phyloP scores from a whole-genome alignment of 306 rosid genomes.

The Cicer bijugum region DNA sequence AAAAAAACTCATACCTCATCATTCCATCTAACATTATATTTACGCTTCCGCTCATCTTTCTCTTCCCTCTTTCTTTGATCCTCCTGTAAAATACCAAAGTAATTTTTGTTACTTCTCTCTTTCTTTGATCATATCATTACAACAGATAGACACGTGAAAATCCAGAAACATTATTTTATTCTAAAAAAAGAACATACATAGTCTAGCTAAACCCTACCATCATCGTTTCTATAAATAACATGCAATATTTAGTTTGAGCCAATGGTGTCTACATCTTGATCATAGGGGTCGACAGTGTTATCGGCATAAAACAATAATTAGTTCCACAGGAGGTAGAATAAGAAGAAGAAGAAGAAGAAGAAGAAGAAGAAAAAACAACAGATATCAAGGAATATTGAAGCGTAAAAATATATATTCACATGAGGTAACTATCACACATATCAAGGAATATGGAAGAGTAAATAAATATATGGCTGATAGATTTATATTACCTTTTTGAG shows the following conservation, averaged over 20 bases:
- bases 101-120: too few species aligned
- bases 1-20: slow-evolving; percentile 27
- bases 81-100: slow-evolving; percentile 21
- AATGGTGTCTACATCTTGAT: not conserved
- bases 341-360: not conserved
- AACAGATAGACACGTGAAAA: too few species aligned
- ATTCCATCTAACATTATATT: slow-evolving; percentile 39
- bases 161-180: not conserved
- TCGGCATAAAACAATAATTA: not conserved
- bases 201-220: not conserved
- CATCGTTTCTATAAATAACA: slow-evolving; percentile 13
- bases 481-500: slow-evolving; percentile 37
- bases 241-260: slow-evolving; percentile 5
- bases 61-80: slow-evolving; percentile 37
- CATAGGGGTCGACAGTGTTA: not conserved
- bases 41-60: slow-evolving; percentile 44
- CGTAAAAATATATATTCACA: not conserved
- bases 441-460: not conserved
- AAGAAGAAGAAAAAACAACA: not conserved
- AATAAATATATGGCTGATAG: not conserved
- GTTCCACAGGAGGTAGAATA: not conserved
- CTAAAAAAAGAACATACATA: not conserved
- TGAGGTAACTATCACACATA: not conserved
- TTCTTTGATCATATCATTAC: too few species aligned
- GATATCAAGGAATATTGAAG: not conserved